A percentile compares a stretch with the other conserved stretches of the same genome.
phyloP scores from a whole-genome alignment of 1,139 yeast species.

The Hemisphaericaspora xylofermentans region DNA sequence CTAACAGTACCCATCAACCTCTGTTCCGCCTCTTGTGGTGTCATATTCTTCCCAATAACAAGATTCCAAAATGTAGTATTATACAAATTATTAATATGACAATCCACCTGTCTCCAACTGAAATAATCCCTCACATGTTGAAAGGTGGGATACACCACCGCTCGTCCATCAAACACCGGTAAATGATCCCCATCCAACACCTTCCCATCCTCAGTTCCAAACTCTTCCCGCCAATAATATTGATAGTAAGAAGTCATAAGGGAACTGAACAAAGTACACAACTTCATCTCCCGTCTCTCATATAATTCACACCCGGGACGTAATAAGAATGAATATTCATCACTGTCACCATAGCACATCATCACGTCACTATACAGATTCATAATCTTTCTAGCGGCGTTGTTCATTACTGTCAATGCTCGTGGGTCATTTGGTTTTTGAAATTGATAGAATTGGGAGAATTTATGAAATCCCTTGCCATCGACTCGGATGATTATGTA shows the following conservation, averaged over 20 bases:
- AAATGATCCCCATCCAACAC: conserved; percentile 33
- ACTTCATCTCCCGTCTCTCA: conserved; percentile 78
- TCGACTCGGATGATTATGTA: conserved; percentile 84
- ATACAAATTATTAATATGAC: conserved; percentile 91
- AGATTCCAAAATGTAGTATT: conserved; percentile 92
- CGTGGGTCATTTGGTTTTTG: conserved; percentile 81
- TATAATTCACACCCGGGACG: conserved; percentile 61
- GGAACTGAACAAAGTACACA: conserved; percentile 79
- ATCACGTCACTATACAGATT: conserved; percentile 65
- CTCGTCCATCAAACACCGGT: conserved; percentile 91
- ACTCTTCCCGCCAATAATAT: conserved; percentile 60
- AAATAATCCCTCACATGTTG: conserved; percentile 72
- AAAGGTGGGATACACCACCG: conserved; percentile 76
- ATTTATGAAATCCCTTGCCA: conserved; percentile 91
- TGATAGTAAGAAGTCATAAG: conserved; percentile 78
- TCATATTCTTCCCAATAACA: conserved; percentile 66
- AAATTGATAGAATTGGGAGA: conserved; percentile 71
- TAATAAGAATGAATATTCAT: conserved; percentile 84
- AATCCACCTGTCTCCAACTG: conserved; percentile 95
- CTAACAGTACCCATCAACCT: conserved; percentile 71
- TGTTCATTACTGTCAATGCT: conserved; percentile 80
- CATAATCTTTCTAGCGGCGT: conserved; percentile 69
- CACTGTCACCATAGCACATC: conserved; percentile 92
- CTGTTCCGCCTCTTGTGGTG: conserved; percentile 78
- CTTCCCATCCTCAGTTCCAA: conserved; percentile 39